phyloP scores from a whole-genome alignment of 108 stramenopile genomes.

The Cyclotella atomus region DNA sequence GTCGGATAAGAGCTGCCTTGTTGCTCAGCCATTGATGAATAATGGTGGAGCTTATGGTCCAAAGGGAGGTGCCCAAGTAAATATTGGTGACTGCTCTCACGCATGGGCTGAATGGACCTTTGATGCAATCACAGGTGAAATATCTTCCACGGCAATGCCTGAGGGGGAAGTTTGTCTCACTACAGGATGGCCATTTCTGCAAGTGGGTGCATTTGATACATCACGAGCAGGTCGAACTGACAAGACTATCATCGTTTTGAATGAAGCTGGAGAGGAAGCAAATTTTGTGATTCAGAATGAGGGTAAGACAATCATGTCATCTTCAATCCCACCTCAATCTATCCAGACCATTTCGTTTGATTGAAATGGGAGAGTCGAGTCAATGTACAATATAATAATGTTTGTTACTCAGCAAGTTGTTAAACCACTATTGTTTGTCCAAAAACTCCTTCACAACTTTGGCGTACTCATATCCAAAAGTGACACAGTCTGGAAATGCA shows the following conservation, averaged over 20 bases:
- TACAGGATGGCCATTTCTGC: conserved; percentile 91
- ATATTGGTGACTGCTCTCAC: conserved; percentile 62
- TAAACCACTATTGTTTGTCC: too few species aligned
- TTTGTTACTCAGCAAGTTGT: too few species aligned
- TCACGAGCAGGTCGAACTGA: conserved; percentile 42
- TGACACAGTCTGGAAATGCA: conserved; percentile 95
- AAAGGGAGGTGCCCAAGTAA: conserved; percentile 75
- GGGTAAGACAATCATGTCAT: conserved; percentile 55
- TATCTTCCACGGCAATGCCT: conserved; percentile 56
- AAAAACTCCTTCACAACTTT: conserved; percentile 69
- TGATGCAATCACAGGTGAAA: conserved; percentile 58
- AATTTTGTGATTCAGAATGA: conserved; percentile 77
- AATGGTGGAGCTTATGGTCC: conserved; percentile 83
- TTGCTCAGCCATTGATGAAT: conserved; percentile 52
- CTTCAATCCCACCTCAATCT: conserved; percentile 79
- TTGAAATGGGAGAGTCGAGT: too few species aligned
- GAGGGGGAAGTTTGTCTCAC: conserved; percentile 82
- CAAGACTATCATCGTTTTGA: conserved; percentile 69
- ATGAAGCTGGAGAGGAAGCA: conserved; percentile 74
- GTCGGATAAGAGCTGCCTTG: conserved; percentile 50
- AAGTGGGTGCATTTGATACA: conserved; percentile 82
- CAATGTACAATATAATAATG: too few species aligned
- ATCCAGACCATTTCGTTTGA: conserved; percentile 72
- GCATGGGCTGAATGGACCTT: conserved; percentile 60
- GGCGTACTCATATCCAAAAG: conserved; percentile 90